Evolutionary conservation across 2,329 filamentous ascomycete genomes (phyloP).

Genomic region (Fusarium equiseti): DNA sequence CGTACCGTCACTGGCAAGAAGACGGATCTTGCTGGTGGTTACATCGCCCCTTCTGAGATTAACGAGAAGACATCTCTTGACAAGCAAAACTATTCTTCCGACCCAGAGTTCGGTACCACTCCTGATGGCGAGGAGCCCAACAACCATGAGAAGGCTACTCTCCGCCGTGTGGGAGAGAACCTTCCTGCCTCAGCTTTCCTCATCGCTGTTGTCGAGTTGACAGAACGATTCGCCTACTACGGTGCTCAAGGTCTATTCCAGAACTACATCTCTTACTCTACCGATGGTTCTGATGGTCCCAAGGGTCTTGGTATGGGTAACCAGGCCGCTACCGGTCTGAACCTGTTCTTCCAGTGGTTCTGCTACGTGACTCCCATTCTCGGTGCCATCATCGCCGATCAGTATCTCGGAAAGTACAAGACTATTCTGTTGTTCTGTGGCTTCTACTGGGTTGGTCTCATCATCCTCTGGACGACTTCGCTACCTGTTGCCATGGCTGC

Average conservation of each 20-base stretch:
- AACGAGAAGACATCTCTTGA: conserved; percentile 46
- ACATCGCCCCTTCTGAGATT: conserved; percentile 40
- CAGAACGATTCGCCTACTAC: conserved; percentile 70
- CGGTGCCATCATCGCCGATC: conserved; percentile 68
- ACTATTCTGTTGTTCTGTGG: conserved; percentile 69
- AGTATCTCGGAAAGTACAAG: conserved; percentile 71
- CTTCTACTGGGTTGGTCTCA: conserved; percentile 69
- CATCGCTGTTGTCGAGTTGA: conserved; percentile 67
- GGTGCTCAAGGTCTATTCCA: conserved; percentile 66
- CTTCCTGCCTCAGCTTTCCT: conserved; percentile 67
- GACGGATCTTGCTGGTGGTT: conserved; percentile 44
- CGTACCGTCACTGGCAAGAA: conserved; percentile 41
- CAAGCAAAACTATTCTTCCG: conserved; percentile 38
- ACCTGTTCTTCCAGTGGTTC: conserved; percentile 68
- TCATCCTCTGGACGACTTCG: conserved; percentile 66
- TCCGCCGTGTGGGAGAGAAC: conserved; percentile 67
- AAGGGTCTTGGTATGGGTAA: conserved; percentile 68
- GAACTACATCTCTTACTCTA: conserved; percentile 62
- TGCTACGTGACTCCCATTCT: conserved; percentile 59
- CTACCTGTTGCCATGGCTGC: conserved; percentile 53
- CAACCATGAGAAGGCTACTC: conserved; percentile 61
- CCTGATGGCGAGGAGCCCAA: conserved; percentile 65
- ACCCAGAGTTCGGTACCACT: conserved; percentile 49
- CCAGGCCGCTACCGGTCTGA: conserved; percentile 65
- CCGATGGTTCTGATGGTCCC: conserved; percentile 54